These are phyloP conservation scores for Irpex lacteus DNA, from an alignment of 1,284 basidiomycete species.

Conservation along the genomic window DNA sequence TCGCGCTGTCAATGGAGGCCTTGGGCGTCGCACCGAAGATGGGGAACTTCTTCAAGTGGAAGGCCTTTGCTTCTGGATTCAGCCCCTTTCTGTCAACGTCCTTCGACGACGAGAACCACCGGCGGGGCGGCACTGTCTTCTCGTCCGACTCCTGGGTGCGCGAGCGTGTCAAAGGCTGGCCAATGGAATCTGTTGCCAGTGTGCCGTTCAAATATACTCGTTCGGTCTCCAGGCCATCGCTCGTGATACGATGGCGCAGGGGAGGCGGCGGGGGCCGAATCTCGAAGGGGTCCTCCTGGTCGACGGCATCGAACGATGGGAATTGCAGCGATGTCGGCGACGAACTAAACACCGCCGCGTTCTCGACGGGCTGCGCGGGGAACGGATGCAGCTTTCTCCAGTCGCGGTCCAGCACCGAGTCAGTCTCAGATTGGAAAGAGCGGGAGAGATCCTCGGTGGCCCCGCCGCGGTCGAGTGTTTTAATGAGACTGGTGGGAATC, in stretches of 20 bases:
- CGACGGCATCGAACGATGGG: constrained; percentile 30
- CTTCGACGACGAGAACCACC: constrained; percentile 47
- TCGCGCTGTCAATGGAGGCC: constrained; percentile 12
- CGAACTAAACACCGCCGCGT: constrained; percentile 26
- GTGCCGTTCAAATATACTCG: constrained; percentile 31
- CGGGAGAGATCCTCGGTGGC: constrained; percentile 35
- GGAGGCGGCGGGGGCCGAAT: constrained; percentile 32
- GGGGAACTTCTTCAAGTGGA: constrained; percentile 45
- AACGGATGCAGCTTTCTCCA: constrained; percentile 36
- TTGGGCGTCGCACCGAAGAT: constrained; percentile 5
- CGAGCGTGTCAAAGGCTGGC: constrained; percentile 14
- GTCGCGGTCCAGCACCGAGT: constrained; percentile 48
- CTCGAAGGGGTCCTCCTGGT: constrained; percentile 41
- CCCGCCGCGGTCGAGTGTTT: constrained; percentile 45
- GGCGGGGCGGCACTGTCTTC: constrained; percentile 31
- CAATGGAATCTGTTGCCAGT: constrained; percentile 42
- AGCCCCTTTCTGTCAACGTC: constrained; percentile 57
- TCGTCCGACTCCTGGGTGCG: constrained; percentile 17
- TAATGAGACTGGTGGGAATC: constrained; percentile 57
- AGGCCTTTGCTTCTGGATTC: constrained; percentile 84
- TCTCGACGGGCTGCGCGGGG: constrained; percentile 26
- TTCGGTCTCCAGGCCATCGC: constrained; percentile 33
- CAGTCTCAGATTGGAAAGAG: constrained; percentile 56
- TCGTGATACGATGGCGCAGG: constrained; percentile 24
- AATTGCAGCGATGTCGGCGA: constrained; percentile 33